Evolutionary conservation across 768 basidiomycete genomes (phyloP).

Genomic region (Paxillus involutus): DNA sequence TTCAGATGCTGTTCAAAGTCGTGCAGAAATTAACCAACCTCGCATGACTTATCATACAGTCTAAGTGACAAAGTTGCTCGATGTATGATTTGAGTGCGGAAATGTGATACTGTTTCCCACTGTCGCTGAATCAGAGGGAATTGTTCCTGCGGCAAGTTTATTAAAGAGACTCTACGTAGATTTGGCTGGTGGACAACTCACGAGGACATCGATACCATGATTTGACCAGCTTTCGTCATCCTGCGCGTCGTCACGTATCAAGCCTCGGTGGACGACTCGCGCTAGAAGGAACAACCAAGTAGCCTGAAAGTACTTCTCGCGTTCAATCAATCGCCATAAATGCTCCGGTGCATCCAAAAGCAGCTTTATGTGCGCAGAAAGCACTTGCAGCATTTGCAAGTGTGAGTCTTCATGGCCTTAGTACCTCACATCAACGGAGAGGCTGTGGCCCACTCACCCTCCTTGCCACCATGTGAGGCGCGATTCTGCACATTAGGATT

Average conservation of each 20-base stretch:
- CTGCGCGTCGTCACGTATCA: constrained; percentile 62
- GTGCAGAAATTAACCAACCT: constrained; percentile 38
- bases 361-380: constrained; percentile 90
- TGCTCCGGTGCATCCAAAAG: constrained; percentile 90
- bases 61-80: constrained; percentile 83
- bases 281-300: constrained; percentile 87
- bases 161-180: not conserved
- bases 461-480: constrained; percentile 35
- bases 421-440: not conserved
- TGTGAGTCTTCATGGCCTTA: constrained; percentile 52
- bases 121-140: constrained; percentile 89
- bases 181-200: constrained; percentile 30
- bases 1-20: not conserved
- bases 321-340: constrained; percentile 84
- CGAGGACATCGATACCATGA: constrained; percentile 63
- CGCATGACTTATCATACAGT: constrained; percentile 49
- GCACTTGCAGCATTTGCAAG: constrained; percentile 63
- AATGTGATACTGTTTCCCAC: constrained; percentile 88
- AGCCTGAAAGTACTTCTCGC: constrained; percentile 76
- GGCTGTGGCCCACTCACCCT: constrained; percentile 36
- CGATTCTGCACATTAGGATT: constrained; percentile 44
- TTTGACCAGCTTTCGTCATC: constrained; percentile 60
- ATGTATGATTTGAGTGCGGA: constrained; percentile 86
- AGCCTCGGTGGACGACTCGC: constrained; percentile 77
- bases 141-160: constrained; percentile 54